Evolutionary conservation across 2,329 filamentous ascomycete species (phyloP).

Genomic region (Epichloe baconii): DNA sequence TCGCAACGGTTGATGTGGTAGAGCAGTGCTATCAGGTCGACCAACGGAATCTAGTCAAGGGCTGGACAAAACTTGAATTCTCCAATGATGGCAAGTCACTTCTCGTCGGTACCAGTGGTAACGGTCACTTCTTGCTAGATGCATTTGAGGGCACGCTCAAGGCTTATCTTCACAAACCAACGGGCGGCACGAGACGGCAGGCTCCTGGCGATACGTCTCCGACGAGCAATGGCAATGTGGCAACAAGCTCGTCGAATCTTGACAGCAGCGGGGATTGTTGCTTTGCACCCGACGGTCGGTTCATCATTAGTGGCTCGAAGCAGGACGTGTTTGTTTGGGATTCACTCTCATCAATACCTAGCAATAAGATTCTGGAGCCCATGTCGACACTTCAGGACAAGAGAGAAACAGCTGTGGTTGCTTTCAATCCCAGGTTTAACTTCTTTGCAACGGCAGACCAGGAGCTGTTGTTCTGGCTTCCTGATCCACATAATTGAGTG

Average conservation of each 20-base stretch:
- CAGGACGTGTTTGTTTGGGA: slow-evolving; percentile 81
- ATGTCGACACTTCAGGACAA: slow-evolving; percentile 51
- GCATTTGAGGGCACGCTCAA: slow-evolving; percentile 74
- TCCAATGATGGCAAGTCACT: slow-evolving; percentile 89
- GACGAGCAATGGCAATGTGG: slow-evolving; percentile 10
- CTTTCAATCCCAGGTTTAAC: slow-evolving; percentile 85
- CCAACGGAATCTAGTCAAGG: slow-evolving; percentile 45
- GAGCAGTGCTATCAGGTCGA: slow-evolving; percentile 37
- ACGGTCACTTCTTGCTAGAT: slow-evolving; percentile 85
- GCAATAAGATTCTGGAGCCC: slow-evolving; percentile 49
- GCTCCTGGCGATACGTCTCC: slow-evolving; percentile 37
- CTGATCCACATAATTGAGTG: slow-evolving; percentile 40
- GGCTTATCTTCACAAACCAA: slow-evolving; percentile 53
- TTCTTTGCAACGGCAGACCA: slow-evolving; percentile 83
- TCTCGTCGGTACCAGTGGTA: slow-evolving; percentile 69
- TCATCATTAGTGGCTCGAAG: slow-evolving; percentile 66
- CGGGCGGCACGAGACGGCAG: slow-evolving; percentile 37
- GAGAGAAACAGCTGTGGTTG: slow-evolving; percentile 60
- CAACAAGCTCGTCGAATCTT: slow-evolving; percentile 25
- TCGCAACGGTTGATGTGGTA: slow-evolving; percentile 70
- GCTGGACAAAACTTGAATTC: slow-evolving; percentile 89
- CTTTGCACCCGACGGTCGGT: slow-evolving; percentile 81
- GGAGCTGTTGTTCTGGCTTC: slow-evolving; percentile 68
- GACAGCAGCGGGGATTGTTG: slow-evolving; percentile 67
- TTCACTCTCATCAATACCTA: slow-evolving; percentile 41